phyloP scores from a whole-genome alignment of 2,329 filamentous ascomycete genomes.

The Pseudopithomyces maydicus region DNA sequence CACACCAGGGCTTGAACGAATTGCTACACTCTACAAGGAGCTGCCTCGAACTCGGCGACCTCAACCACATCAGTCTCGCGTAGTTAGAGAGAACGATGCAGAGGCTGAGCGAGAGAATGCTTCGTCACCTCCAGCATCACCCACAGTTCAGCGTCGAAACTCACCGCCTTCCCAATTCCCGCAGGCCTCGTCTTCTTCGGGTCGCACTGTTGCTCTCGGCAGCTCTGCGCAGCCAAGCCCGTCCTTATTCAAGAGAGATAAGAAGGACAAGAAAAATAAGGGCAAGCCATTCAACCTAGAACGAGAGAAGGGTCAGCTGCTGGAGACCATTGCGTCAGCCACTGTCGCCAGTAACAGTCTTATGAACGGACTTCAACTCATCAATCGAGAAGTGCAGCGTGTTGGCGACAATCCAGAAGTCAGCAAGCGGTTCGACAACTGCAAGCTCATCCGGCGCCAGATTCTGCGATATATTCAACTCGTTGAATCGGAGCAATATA shows the following conservation, averaged over 20 bases:
- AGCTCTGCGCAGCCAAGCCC: slow-evolving; percentile 53
- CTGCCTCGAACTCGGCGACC: slow-evolving; percentile 67
- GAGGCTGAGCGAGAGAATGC: slow-evolving; percentile 69
- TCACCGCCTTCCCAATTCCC: slow-evolving; percentile 32
- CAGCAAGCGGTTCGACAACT: slow-evolving; percentile 78
- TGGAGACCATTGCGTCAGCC: slow-evolving; percentile 84
- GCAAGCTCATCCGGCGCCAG: slow-evolving; percentile 82
- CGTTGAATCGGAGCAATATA: slow-evolving; percentile 86
- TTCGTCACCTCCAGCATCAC: slow-evolving; percentile 38
- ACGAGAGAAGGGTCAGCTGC: slow-evolving; percentile 84
- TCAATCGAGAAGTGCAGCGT: slow-evolving; percentile 86
- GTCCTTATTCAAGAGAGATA: slow-evolving; percentile 58
- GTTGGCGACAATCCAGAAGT: slow-evolving; percentile 84
- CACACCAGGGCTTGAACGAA: slow-evolving; percentile 77
- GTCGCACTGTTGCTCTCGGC: slow-evolving; percentile 33
- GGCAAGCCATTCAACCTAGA: slow-evolving; percentile 78
- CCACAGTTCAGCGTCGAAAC: slow-evolving; percentile 27
- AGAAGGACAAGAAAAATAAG: slow-evolving; percentile 59
- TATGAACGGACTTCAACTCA: slow-evolving; percentile 81
- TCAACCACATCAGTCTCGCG: slow-evolving; percentile 74
- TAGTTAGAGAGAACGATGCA: slow-evolving; percentile 78
- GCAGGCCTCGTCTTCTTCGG: slow-evolving; percentile 33
- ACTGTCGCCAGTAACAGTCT: slow-evolving; percentile 92
- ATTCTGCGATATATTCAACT: slow-evolving; percentile 92
- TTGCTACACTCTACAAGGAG: slow-evolving; percentile 78